phyloP scores from a whole-genome alignment of 495 filamentous ascomycete species.

The Penicillium odoratum region DNA sequence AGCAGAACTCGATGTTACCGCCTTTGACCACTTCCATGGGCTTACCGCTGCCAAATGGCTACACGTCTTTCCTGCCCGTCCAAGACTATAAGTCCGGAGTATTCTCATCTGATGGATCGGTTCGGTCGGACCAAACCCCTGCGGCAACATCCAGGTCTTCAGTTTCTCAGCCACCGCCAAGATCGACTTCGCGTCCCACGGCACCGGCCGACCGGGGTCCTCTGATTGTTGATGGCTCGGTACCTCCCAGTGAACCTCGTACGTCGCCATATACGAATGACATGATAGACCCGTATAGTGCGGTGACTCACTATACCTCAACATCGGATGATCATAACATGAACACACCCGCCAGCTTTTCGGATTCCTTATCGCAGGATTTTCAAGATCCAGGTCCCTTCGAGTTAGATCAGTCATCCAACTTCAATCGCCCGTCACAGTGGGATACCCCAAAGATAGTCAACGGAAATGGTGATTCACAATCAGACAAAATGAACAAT shows the following conservation, averaged over 20 bases:
- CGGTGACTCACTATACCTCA: constrained; percentile 36
- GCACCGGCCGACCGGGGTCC: constrained; percentile 37
- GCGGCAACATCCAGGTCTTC: constrained; percentile 18
- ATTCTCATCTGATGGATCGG: constrained; percentile 33
- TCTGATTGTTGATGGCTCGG: constrained; percentile 48
- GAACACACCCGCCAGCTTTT: constrained; percentile 43
- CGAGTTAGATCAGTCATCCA: constrained; percentile 36
- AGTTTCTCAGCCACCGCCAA: constrained; percentile 21
- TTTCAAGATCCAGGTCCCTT: constrained; percentile 39
- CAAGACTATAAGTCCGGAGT: constrained; percentile 42
- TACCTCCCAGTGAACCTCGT: constrained; percentile 38
- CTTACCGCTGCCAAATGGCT: constrained; percentile 46
- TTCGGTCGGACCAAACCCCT: constrained; percentile 26
- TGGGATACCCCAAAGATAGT: constrained; percentile 24
- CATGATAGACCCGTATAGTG: constrained; percentile 33
- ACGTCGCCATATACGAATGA: constrained; percentile 25
- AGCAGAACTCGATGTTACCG: constrained; percentile 45
- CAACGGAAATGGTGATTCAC: constrained; percentile 19
- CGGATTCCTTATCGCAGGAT: constrained; percentile 45
- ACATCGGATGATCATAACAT: constrained; percentile 44
- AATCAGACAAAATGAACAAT: constrained; percentile 15
- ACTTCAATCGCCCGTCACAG: constrained; percentile 28
- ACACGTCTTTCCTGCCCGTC: constrained; percentile 42
- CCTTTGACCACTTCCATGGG: constrained; percentile 51
- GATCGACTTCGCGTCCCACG: constrained; percentile 24